These are phyloP conservation scores for Trypanosoma caninum DNA, from an alignment of 208 protist species.

Conservation along the genomic window DNA sequence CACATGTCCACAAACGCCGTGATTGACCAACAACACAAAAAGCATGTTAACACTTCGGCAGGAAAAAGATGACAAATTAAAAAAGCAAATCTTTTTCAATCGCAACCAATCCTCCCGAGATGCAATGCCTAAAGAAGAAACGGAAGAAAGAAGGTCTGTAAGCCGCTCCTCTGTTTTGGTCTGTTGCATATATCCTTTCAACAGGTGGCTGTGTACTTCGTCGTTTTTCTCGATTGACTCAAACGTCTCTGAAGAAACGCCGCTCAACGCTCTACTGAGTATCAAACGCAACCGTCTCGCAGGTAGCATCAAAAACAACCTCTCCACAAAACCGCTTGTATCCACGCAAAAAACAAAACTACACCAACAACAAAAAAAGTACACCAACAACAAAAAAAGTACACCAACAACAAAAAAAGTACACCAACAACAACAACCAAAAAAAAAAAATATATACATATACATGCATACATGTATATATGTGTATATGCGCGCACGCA, in stretches of 20 bases:
- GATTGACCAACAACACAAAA: slow-evolving; percentile 19
- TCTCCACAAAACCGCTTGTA: background rate
- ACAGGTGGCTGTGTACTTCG: slow-evolving; percentile 6
- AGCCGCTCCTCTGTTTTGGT: slow-evolving; percentile 8
- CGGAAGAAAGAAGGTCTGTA: slow-evolving; percentile 18
- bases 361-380: slow-evolving; percentile 1
- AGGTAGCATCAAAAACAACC: slow-evolving; percentile 7
- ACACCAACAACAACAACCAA: background rate
- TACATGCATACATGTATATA: no score
- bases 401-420: no score
- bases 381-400: no score
- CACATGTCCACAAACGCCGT: slow-evolving; percentile 19
- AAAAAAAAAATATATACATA: no score
- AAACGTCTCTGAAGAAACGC: background rate
- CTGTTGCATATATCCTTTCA: slow-evolving; percentile 12
- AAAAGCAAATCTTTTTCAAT: slow-evolving; percentile 22
- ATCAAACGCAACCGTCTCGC: slow-evolving; percentile 8
- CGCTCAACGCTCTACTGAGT: background rate
- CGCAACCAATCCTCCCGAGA: slow-evolving; percentile 26
- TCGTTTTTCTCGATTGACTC: background rate
- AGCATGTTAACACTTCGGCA: slow-evolving; percentile 13
- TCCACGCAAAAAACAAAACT: background rate
- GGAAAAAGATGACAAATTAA: slow-evolving; percentile 10
- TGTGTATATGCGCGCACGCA: no score
- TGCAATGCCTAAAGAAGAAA: slow-evolving; percentile 23